phyloP scores from a whole-genome alignment of 2,329 filamentous ascomycete genomes.

The Fusarium lyarnte region DNA sequence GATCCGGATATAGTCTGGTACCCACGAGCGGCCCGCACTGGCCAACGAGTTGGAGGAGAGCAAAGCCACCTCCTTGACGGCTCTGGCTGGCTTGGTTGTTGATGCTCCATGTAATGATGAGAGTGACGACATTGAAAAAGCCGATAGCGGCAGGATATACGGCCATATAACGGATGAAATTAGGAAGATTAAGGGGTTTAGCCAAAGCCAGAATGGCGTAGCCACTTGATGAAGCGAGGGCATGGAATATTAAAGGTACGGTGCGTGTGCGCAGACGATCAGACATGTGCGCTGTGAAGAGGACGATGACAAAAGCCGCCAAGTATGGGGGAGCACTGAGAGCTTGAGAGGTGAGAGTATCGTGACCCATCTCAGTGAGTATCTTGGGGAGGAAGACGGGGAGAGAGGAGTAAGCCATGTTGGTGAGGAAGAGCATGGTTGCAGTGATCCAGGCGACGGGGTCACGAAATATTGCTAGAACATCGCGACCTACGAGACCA shows the following conservation, averaged over 20 bases:
- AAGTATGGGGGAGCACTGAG: slow-evolving; percentile 86
- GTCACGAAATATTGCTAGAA: slow-evolving; percentile 57
- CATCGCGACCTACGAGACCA: slow-evolving; percentile 64
- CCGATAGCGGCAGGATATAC: slow-evolving; percentile 82
- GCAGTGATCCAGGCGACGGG: slow-evolving; percentile 72
- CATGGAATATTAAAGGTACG: slow-evolving; percentile 73
- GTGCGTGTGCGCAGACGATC: slow-evolving; percentile 73
- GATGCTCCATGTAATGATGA: slow-evolving; percentile 88
- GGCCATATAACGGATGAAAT: slow-evolving; percentile 72
- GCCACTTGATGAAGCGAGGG: slow-evolving; percentile 70
- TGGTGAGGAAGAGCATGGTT: slow-evolving; percentile 86
- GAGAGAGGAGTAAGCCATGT: slow-evolving; percentile 87
- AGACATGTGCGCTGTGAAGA: slow-evolving; percentile 76
- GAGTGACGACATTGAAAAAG: slow-evolving; percentile 85
- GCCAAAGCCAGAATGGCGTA: slow-evolving; percentile 70
- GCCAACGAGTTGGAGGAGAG: slow-evolving; percentile 82
- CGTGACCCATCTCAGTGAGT: slow-evolving; percentile 79
- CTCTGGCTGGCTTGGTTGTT: slow-evolving; percentile 81
- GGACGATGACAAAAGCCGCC: slow-evolving; percentile 75
- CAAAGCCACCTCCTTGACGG: slow-evolving; percentile 79
- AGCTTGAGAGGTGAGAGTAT: slow-evolving; percentile 74
- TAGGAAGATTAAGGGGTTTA: slow-evolving; percentile 54
- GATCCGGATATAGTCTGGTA: slow-evolving; percentile 70
- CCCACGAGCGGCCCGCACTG: slow-evolving; percentile 81
- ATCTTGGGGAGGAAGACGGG: slow-evolving; percentile 90